A percentile compares a stretch with the other conserved stretches of the same genome.
Evolutionary conservation across 495 filamentous ascomycete genomes (phyloP).

Genomic region (Poronia punctata): DNA sequence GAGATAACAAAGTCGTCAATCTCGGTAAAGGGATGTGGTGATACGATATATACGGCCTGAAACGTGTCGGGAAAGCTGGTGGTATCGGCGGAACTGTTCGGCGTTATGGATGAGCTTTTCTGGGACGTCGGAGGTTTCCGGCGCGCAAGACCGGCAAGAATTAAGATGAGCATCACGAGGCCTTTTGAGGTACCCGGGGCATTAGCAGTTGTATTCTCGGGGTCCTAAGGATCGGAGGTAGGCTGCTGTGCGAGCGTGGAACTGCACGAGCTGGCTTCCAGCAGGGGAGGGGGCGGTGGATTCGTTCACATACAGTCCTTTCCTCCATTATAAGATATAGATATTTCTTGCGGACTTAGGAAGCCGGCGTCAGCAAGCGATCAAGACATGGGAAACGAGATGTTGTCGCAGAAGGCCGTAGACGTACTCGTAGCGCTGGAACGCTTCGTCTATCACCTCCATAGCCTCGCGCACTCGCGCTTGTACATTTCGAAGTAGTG

Average conservation of each 20-base stretch:
- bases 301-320: slow-evolving; percentile 68
- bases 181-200: too few species aligned
- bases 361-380: slow-evolving; percentile 2
- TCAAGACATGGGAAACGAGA: background rate
- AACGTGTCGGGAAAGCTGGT: slow-evolving; percentile 38
- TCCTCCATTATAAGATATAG: slow-evolving; percentile 93
- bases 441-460: slow-evolving; percentile 62
- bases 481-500: slow-evolving; percentile 58
- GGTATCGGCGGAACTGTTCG: slow-evolving; percentile 7
- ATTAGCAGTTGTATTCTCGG: too few species aligned
- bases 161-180: slow-evolving; percentile 83
- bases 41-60: slow-evolving; percentile 82
- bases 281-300: background rate
- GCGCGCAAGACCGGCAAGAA: slow-evolving; percentile 60
- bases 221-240: too few species aligned
- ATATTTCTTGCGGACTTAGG: slow-evolving; percentile 63
- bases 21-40: slow-evolving; percentile 69
- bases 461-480: slow-evolving; percentile 63
- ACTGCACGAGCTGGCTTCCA: too few species aligned
- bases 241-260: too few species aligned
- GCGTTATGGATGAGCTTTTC: slow-evolving; percentile 2
- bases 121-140: slow-evolving; percentile 12
- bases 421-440: slow-evolving; percentile 59
- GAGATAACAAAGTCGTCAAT: slow-evolving; percentile 76
- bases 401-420: slow-evolving; percentile 4